Evolutionary conservation across 345 rosid species (phyloP), one percentile per base, ranked within the genome.

Genomic region (Capsella bursapastoris): DNA sequence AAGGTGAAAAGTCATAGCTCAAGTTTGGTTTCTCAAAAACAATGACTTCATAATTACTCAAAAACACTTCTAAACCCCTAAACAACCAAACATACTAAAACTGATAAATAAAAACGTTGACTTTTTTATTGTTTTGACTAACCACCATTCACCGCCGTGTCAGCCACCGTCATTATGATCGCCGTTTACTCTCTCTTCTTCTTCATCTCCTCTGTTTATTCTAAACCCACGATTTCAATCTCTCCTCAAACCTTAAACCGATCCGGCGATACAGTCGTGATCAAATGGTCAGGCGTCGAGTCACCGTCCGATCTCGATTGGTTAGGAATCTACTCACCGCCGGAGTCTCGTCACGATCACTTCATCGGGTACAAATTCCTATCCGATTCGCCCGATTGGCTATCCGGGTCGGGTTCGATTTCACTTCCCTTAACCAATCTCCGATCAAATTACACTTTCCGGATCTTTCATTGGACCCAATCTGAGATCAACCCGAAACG

Each of bases 281-380:
- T 93, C 79, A 59, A 74, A 75, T 94, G 98, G 98, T 82, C 89
- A 51, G 87, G 86, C 38, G 70, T 91, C 45, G 82, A 82, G 7
- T 84, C 94, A 6, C 97, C 98, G 8, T 87, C 98, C 58, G 77
- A 78, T 8, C 94, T 88, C 55, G 97, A 91, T 44, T 93, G 96
- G 96, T 78, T 93, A 41, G 98, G 96, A 57, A 80, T 93, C 86
- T 93, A 89, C 84, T 84, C 97, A 0, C 95, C 97, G 0, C 91
- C 98, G 3, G 86, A 87, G 34, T 91, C 98, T 6, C 82, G 62
- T 57, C 72, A 83, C 79, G 85, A 86, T 51, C 83, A 79, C 68
- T 93, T 89, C 84, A 85, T 89, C 25, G 96, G 97, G 66, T 91
- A 94, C 83, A 80, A 83, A 66, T 89, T 91, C 81, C 93, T 91